Percentiles rank a stretch among this genome's conserved stretches.
phyloP scores from a whole-genome alignment of 257 asterid genomes.

The Galeopsis tetrahit region DNA sequence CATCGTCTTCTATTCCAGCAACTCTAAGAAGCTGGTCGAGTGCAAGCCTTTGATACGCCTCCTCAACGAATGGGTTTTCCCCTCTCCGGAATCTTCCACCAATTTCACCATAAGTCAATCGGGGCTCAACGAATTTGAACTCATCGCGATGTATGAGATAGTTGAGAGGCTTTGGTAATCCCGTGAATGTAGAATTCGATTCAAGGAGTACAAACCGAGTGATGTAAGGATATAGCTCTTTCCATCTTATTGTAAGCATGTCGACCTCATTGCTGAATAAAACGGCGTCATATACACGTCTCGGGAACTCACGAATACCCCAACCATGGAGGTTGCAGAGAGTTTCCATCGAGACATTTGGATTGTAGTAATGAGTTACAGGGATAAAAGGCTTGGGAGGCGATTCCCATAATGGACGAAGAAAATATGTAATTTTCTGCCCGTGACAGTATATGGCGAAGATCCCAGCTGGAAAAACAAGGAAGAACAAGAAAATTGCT shows the following conservation, averaged over 20 bases:
- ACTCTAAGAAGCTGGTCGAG: slow-evolving; percentile 43
- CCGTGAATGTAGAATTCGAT: slow-evolving; percentile 54
- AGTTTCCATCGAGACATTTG: slow-evolving; percentile 36
- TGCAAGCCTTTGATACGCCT: slow-evolving; percentile 46
- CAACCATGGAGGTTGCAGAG: slow-evolving; percentile 50
- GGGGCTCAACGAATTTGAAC: slow-evolving; percentile 45
- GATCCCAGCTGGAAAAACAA: slow-evolving; percentile 35
- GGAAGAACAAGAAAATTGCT: slow-evolving; percentile 38
- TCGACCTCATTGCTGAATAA: slow-evolving; percentile 47
- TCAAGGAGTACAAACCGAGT: slow-evolving; percentile 41
- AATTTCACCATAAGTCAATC: slow-evolving; percentile 40
- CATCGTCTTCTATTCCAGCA: slow-evolving; percentile 53
- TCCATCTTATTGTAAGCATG: slow-evolving; percentile 49
- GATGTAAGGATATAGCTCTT: slow-evolving; percentile 43
- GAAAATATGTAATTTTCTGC: slow-evolving; percentile 48
- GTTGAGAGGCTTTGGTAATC: slow-evolving; percentile 45
- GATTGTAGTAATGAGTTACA: slow-evolving; percentile 44
- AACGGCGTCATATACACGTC: slow-evolving; percentile 47
- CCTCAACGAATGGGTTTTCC: slow-evolving; percentile 51
- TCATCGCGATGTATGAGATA: slow-evolving; percentile 35
- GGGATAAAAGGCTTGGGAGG: slow-evolving; percentile 50
- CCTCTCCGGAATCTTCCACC: slow-evolving; percentile 49
- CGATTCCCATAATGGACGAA: slow-evolving; percentile 51
- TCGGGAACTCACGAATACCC: slow-evolving; percentile 43
- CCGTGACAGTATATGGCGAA: slow-evolving; percentile 47